Percentiles rank a stretch among this genome's conserved stretches.
Conservation (phyloP, 2,329 filamentous ascomycete genomes). For the Monosporascus ibericus region DNA sequence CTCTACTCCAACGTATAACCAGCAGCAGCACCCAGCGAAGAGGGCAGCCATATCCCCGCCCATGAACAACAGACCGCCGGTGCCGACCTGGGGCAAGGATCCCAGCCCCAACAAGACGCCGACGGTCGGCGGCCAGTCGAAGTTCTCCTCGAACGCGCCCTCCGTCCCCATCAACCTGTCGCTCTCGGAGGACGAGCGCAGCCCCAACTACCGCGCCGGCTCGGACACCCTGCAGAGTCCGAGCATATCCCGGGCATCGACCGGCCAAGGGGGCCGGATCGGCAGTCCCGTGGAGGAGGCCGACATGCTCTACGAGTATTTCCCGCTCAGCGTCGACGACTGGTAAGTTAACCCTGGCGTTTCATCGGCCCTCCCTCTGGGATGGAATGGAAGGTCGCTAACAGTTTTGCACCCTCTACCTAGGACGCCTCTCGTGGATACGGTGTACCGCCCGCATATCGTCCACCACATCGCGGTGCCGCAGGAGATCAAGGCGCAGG, state of each 20-base stretch:
- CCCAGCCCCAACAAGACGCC: slow-evolving; percentile 18
- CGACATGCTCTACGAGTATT: slow-evolving; percentile 90
- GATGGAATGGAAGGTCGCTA: not conserved
- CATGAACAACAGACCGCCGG: slow-evolving; percentile 40
- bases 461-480: slow-evolving; percentile 80
- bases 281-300: slow-evolving; percentile 68
- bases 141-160: slow-evolving; percentile 15
- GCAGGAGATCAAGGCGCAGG: slow-evolving; percentile 63
- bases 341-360: slow-evolving; percentile 45
- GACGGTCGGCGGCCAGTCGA: slow-evolving; percentile 15
- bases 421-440: slow-evolving; percentile 21
- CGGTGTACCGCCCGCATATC: slow-evolving; percentile 61
- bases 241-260: slow-evolving; percentile 25
- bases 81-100: slow-evolving; percentile 41
- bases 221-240: slow-evolving; percentile 46
- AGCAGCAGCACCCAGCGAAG: slow-evolving; percentile 39
- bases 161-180: slow-evolving; percentile 44
- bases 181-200: slow-evolving; percentile 55
- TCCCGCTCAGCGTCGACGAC: slow-evolving; percentile 83
- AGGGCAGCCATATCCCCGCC: slow-evolving; percentile 47
- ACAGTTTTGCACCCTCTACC: not conserved
- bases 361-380: not conserved
- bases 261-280: slow-evolving; percentile 31
- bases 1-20: slow-evolving; percentile 20
- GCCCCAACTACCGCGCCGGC: slow-evolving; percentile 43